These are phyloP conservation scores for Ceratocystis papillata DNA, from an alignment of 2,329 filamentous ascomycete species.

Conservation along the genomic window DNA sequence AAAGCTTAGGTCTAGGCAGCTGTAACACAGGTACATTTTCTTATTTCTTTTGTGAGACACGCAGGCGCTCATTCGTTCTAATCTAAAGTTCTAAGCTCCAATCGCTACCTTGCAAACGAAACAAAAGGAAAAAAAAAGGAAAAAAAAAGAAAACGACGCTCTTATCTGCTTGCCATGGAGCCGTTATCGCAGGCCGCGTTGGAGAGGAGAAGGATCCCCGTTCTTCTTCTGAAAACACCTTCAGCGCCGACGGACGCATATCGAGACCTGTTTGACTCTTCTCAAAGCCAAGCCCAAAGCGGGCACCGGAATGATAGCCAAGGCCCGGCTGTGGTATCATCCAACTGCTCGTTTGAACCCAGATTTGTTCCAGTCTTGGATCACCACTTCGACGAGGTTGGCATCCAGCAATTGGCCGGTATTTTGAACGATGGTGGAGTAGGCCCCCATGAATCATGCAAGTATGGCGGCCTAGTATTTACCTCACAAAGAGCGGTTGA, in stretches of 20 bases:
- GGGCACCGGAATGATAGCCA: background rate
- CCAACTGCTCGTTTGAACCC: constrained; percentile 44
- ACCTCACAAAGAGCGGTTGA: constrained; percentile 78
- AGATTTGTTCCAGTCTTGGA: constrained; percentile 67
- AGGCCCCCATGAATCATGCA: constrained; percentile 27
- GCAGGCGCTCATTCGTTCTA: background rate
- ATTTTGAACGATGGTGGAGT: constrained; percentile 40
- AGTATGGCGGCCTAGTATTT: constrained; percentile 72
- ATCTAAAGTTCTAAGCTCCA: background rate
- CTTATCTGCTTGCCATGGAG: background rate
- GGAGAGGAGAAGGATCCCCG: constrained; percentile 35
- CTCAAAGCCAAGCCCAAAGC: constrained; percentile 27
- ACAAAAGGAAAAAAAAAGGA: no score
- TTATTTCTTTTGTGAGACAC: background rate
- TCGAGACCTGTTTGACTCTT: constrained; percentile 50
- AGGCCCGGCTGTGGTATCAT: background rate
- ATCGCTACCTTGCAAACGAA: no score
- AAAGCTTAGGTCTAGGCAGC: background rate
- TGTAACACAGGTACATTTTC: background rate
- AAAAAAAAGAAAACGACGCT: no score
- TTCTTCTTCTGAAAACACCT: constrained; percentile 68
- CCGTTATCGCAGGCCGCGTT: background rate
- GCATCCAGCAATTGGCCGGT: constrained; percentile 43
- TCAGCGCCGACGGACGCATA: constrained; percentile 63
- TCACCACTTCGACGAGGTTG: constrained; percentile 53